Evolutionary conservation across 163 green algal genomes (phyloP), one percentile per base, ranked within the genome.

Genomic region (Volvox carteri): DNA sequence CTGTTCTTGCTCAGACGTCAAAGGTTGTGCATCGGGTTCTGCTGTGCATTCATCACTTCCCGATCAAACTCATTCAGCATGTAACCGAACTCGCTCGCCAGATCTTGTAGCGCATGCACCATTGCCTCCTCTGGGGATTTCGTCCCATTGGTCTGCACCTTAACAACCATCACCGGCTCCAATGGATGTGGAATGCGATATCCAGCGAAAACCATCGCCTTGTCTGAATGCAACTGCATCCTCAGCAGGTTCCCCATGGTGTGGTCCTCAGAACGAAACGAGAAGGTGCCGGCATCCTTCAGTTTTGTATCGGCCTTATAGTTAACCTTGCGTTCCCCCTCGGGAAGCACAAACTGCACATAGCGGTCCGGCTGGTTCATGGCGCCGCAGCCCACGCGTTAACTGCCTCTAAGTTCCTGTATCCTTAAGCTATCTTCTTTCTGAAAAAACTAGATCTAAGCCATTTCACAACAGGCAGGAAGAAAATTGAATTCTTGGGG

Each of bases 141-240:
- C 19, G 79, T 85, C 2, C 92, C 94, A 46, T 91, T 96, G 33
- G 96, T 98, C 73, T 94, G 81, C 33, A 99, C 94, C 92, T 97
- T 98, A 77, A 99, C 90, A 0, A 98, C 84, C 85, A 99, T 95
- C 44, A 94, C 91, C 68, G 99, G 96, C 80, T 99, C 95, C 23
- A 99, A 93, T 9, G 98, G 98, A 91, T 99, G 98, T 0, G 98
- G 98, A 60, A 99, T 96, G 60, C 96, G 95, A 93, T 99, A 99
- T 4, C 97, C 98, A 12, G 97, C 94, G 92, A 99, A 99, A 23
- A 97, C 92, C 0, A 99, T 96, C 21, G 94, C 80, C 23, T 91
- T 91, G 90, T 99, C 96, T 0, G 93, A 85, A 60, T 98, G 97
- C 80, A 99, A 93, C 92, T 99, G 95, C 95, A 97, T 98, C 30